Conservation (phyloP, 768 basidiomycete genomes). For the Xanthoconium stramineum region DNA sequence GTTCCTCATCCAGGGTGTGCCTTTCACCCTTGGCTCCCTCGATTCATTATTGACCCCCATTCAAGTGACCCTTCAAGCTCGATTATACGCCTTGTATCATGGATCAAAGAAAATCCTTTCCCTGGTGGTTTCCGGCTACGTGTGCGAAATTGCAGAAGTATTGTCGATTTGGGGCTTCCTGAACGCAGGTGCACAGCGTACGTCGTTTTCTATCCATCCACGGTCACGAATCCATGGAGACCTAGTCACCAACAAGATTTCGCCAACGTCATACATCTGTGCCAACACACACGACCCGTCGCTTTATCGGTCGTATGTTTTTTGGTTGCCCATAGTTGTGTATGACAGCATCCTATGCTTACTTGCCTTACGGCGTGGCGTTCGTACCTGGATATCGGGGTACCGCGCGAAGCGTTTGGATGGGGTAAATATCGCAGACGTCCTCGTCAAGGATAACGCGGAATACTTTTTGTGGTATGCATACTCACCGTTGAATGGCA, state of each 20-base stretch:
- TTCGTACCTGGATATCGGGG: background rate
- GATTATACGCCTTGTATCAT: constrained; percentile 14
- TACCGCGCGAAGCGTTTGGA: background rate
- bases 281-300: background rate
- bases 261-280: constrained; percentile 4
- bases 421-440: constrained; percentile 2
- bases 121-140: constrained; percentile 8
- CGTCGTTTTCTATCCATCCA: background rate
- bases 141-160: constrained; percentile 13
- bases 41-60: background rate
- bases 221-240: background rate
- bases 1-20: constrained; percentile 14
- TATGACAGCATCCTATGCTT: constrained; percentile 8
- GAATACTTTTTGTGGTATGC: constrained; percentile 17
- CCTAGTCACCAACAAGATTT: constrained; percentile 8
- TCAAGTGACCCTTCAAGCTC: constrained; percentile 16
- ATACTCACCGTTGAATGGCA: background rate
- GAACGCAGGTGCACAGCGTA: constrained; percentile 1
- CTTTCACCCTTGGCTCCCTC: background rate
- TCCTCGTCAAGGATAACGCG: constrained; percentile 12
- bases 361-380: constrained; percentile 2
- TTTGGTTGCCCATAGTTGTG: constrained; percentile 9
- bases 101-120: constrained; percentile 9
- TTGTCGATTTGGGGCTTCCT: background rate
- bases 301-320: background rate